Evolutionary conservation across 2,329 filamentous ascomycete genomes (phyloP), one percentile per base, ranked within the genome.

Genomic region (Talaromyces sp.): DNA sequence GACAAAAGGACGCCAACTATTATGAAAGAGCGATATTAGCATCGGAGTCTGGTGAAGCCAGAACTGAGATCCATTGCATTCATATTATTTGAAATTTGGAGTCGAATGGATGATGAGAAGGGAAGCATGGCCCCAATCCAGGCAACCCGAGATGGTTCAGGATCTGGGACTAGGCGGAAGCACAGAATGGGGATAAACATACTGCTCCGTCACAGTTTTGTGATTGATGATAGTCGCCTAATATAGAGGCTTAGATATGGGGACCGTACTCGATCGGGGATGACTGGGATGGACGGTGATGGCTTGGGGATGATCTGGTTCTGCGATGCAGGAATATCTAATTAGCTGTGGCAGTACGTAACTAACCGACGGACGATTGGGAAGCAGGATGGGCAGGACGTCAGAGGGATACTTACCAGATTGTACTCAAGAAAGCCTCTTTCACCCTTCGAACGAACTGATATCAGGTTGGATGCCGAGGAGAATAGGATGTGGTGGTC

Each of bases 281-380:
- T 22, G 64, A 64, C 63, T 67, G 66, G 68, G 70, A 68, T 69
- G 69, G 68, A 68, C 68, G 70, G 70, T 69, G 70, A 70, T 66
- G 71, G 70, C 68, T 68, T 73, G 73, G 74, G 75, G 70, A 75
- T 75, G 75, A 72, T 74, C 70, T 75, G 73, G 39, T 61, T 66
- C 49, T 61, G 60, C 54, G 61, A 62, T 49, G 65, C 60, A 57
- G 70, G 73, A 73, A 71, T 71, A 73, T 72, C 39, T 75, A 59
- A 54, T 78, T 74, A 79, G 77, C 75, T 57, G 33, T 39, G 35
- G 8, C 27, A 3, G 37, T 59, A 33, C 25, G 49, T 52, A 62
- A 33, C 22, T 31, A 62, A 43, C 47, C 43, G 63, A 39, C 41
- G 57, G 27, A 61, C 22, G 54, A 58, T 58, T 66, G 65, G 66